Evolutionary conservation across 2,329 filamentous ascomycete genomes (phyloP), one percentile per base, ranked within the genome.

Genomic region (Falciphora oryzae): DNA sequence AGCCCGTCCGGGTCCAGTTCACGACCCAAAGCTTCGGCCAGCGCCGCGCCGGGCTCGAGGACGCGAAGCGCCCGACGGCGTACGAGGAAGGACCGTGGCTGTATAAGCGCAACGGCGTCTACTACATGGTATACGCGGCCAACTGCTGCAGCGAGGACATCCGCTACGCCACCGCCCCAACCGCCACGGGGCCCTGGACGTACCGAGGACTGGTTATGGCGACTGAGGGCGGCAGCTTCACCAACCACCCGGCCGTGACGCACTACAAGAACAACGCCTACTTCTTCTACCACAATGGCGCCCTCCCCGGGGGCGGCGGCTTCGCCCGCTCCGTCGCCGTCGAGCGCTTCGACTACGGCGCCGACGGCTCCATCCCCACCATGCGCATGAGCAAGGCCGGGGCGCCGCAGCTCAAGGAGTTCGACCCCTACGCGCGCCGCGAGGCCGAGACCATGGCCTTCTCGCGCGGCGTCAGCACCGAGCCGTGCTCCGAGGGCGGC

Each of bases 261-360:
- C 70, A 74, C 67, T 74, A 68, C 69, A 70, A 72, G 64, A 69
- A 67, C 64, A 63, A 66, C 28, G 70, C 70, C 29, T 73, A 73
- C 67, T 70, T 74, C 65, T 74, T 74, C 69, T 74, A 74, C 68
- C 73, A 74, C 67, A 74, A 73, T 64, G 72, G 72, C 50, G 73
- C 72, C 22, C 68, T 74, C 27, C 69, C 72, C 16, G 69, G 68
- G 25, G 73, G 73, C 57, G 65, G 72, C 57, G 70, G 69, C 29
- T 74, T 70, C 65, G 64, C 67, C 14, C 69, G 72, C 16, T 73
- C 71, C 63, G 69, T 74, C 38, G 27, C 44, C 28, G 69, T 74
- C 25, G 72, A 74, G 60, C 65, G 64, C 61, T 73, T 74, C 65
- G 58, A 44, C 18, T 74, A 71, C 67, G 68, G 68, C 63, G 57